Conservation (phyloP, 768 basidiomycete species). For the Tylopilus subfusipes region DNA sequence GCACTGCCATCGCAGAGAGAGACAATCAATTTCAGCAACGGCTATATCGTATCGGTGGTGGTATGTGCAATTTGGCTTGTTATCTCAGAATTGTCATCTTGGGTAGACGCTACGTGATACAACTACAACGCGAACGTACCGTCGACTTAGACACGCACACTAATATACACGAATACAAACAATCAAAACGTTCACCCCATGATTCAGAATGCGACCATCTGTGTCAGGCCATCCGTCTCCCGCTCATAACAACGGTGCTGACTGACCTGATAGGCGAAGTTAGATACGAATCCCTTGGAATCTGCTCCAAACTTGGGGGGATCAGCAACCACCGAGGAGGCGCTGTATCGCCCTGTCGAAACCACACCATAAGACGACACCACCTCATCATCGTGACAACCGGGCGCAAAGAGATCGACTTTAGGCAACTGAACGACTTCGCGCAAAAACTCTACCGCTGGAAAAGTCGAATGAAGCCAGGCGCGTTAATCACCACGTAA, state of each 20-base stretch:
- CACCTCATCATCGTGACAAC: constrained; percentile 35
- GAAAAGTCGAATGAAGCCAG: neutral
- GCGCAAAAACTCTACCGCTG: constrained; percentile 49
- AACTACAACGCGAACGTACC: neutral
- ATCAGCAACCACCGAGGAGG: constrained; percentile 38
- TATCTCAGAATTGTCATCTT: neutral
- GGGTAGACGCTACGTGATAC: neutral
- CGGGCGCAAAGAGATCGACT: constrained; percentile 39
- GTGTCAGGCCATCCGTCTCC: constrained; percentile 54
- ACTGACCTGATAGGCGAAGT: constrained; percentile 61
- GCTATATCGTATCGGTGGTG: neutral
- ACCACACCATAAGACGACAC: constrained; percentile 60
- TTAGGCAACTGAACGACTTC: constrained; percentile 45
- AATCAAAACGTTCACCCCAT: neutral
- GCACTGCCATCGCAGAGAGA: neutral
- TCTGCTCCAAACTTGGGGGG: constrained; percentile 40
- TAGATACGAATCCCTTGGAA: constrained; percentile 52
- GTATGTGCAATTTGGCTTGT: neutral
- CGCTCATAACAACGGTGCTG: constrained; percentile 64
- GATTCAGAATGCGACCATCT: constrained; percentile 49
- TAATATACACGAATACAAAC: constrained; percentile 14
- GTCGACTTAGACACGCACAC: neutral
- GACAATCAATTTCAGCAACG: neutral
- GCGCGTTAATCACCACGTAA: neutral
- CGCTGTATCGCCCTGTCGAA: constrained; percentile 51